These are phyloP conservation scores for Yarrowia galli DNA, from an alignment of 1,139 yeast species.

Conservation along the genomic window DNA sequence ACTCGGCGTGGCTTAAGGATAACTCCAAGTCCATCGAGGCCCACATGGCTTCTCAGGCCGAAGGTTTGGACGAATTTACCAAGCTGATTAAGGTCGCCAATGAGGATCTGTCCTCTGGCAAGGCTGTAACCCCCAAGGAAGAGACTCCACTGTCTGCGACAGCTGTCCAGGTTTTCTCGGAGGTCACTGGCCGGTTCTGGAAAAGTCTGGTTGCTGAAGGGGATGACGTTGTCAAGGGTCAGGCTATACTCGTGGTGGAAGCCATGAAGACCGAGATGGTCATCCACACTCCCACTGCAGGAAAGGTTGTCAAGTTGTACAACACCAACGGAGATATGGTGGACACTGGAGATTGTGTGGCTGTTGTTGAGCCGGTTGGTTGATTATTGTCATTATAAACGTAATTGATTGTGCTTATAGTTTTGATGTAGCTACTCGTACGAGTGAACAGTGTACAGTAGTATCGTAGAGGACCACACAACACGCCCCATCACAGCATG, in stretches of 20 bases:
- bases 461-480: no score
- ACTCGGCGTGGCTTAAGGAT: conserved; percentile 77
- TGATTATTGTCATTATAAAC: not conserved
- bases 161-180: conserved; percentile 87
- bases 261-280: conserved; percentile 99
- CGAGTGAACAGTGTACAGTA: no score
- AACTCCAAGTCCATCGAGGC: conserved; percentile 74
- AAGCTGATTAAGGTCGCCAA: conserved; percentile 82
- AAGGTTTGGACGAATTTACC: conserved; percentile 83
- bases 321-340: conserved; percentile 94
- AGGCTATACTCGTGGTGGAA: conserved; percentile 86
- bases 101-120: conserved; percentile 63
- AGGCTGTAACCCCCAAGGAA: conserved; percentile 45
- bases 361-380: conserved; percentile 59
- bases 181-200: conserved; percentile 97
- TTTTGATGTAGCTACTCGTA: no score
- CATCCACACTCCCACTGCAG: conserved; percentile 73
- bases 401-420: no score
- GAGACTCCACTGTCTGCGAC: conserved; percentile 19
- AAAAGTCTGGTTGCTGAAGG: conserved; percentile 84
- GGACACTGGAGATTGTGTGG: conserved; percentile 94
- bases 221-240: conserved; percentile 73
- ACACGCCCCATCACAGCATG: no score
- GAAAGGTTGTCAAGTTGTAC: conserved; percentile 77
- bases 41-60: conserved; percentile 76